Evolutionary conservation across 805 yeast genomes (phyloP), one percentile per base, ranked within the genome.

Genomic region (Pichia gijzeniarum): DNA sequence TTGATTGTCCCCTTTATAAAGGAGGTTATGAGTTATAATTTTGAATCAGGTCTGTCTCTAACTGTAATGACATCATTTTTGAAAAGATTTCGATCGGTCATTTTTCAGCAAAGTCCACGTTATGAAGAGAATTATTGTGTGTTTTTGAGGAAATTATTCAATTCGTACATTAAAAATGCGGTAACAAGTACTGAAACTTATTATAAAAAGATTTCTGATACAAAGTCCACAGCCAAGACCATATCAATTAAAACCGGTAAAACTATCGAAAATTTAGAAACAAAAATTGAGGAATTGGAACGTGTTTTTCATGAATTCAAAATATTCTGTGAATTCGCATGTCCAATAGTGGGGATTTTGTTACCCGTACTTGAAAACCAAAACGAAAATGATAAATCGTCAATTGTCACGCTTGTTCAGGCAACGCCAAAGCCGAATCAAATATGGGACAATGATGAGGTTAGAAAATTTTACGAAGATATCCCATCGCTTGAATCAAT

Each of bases 211-310:
- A 56, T 73, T 0, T 49, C 57, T 10, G 64, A 62, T 18, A 57
- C 70, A 12, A 62, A 63, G 18, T 61, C 62, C 18, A 69, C 67
- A 43, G 76, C 73, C 45, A 70, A 72, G 38, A 74, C 73, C 44
- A 75, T 80, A 2, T 77, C 83, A 44, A 76, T 85, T 45, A 72
- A 84, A 53, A 78, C 84, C 1, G 95, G 95, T 20, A 76, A 73
- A 50, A 56, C 76, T 1, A 59, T 71, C 16, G 80, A 76, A 16
- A 49, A 46, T 3, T 44, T 61, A 13, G 55, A 52, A 21, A 40
- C 16, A 3, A 46, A 44, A 38, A 48, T 58, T 20, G 55, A 51
- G 17, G 68, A 67, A n/a, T 45, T 69, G 27, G 52, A 53, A n/a
- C 12, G 9, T 1, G 20, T 38, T 12, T 70, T 67, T 50, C 77